These are phyloP conservation scores for Venturia aucupariae DNA, from an alignment of 2,329 filamentous ascomycete species.

Conservation along the genomic window DNA sequence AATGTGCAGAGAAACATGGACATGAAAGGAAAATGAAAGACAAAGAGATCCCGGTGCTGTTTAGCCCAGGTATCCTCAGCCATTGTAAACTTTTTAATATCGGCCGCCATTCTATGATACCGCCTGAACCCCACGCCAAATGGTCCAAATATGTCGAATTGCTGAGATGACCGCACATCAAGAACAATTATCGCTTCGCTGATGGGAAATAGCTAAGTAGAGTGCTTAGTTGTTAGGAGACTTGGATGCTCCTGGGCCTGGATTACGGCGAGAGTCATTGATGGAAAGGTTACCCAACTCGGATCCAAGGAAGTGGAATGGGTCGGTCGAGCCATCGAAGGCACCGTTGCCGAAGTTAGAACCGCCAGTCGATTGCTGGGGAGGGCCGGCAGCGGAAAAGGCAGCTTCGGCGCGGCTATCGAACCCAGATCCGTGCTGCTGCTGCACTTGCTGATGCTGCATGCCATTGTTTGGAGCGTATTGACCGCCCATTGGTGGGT, in stretches of 20 bases:
- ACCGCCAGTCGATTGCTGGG: constrained; percentile 1
- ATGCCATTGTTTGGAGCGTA: constrained; percentile 68
- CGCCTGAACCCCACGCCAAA: background rate
- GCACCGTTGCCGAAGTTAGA: constrained; percentile 41
- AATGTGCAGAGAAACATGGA: constrained; percentile 1
- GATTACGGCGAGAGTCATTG: constrained; percentile 35
- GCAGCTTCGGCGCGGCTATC: constrained; percentile 91
- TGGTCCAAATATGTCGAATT: background rate
- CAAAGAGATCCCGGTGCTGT: background rate
- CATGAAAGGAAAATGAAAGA: constrained; percentile 1
- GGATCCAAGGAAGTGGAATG: constrained; percentile 69
- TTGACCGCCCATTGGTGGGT: constrained; percentile 68
- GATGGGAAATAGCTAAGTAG: background rate
- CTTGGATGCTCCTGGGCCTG: constrained; percentile 12
- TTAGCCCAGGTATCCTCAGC: background rate
- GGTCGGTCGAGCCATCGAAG: constrained; percentile 60
- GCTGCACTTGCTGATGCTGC: constrained; percentile 9
- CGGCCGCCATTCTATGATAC: constrained; percentile 4
- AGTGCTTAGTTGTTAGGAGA: constrained; percentile 10
- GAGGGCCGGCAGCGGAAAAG: constrained; percentile 76
- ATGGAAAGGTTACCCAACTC: constrained; percentile 66
- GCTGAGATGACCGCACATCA: constrained; percentile 2
- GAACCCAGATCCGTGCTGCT: constrained; percentile 54
- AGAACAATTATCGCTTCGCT: constrained; percentile 4
- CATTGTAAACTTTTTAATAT: background rate